Evolutionary conservation across 495 filamentous ascomycete species (phyloP).

Genomic region (Penicillium turbatum): DNA sequence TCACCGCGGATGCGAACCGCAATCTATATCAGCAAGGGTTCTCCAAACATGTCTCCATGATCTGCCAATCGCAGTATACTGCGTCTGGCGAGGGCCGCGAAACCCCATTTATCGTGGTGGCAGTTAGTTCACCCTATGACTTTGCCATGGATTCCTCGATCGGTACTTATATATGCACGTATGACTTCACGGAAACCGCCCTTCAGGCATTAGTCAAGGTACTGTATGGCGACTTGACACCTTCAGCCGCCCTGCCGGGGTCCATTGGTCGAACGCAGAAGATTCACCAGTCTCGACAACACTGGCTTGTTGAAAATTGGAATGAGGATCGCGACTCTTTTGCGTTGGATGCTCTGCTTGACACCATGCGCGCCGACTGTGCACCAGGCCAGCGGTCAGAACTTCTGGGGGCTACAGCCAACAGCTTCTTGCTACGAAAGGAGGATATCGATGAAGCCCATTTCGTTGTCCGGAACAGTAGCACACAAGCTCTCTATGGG

Average conservation of each 20-base stretch:
- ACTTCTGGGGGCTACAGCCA: slow-evolving; percentile 64
- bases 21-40: slow-evolving; percentile 89
- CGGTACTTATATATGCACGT: slow-evolving; percentile 86
- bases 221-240: slow-evolving; percentile 70
- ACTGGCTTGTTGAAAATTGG: slow-evolving; percentile 86
- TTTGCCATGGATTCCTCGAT: slow-evolving; percentile 88
- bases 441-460: slow-evolving; percentile 70
- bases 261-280: slow-evolving; percentile 80
- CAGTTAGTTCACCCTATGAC: slow-evolving; percentile 88
- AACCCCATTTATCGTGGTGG: slow-evolving; percentile 74
- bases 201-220: slow-evolving; percentile 77
- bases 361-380: slow-evolving; percentile 55
- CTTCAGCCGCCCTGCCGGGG: slow-evolving; percentile 70
- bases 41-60: slow-evolving; percentile 90
- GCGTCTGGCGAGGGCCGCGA: slow-evolving; percentile 52
- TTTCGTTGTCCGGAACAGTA: slow-evolving; percentile 88
- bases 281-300: slow-evolving; percentile 71
- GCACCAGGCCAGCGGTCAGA: slow-evolving; percentile 53
- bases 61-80: slow-evolving; percentile 69
- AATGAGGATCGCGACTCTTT: slow-evolving; percentile 69
- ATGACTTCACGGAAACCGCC: slow-evolving; percentile 89
- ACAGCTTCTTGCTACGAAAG: slow-evolving; percentile 66
- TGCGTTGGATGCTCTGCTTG: slow-evolving; percentile 65
- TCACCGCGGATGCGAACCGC: slow-evolving; percentile 85
- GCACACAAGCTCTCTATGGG: slow-evolving; percentile 79